Percentiles rank a stretch among this genome's conserved stretches.
Evolutionary conservation across 305 asterid species (phyloP).

Genomic region (Fraxinus velutina): DNA sequence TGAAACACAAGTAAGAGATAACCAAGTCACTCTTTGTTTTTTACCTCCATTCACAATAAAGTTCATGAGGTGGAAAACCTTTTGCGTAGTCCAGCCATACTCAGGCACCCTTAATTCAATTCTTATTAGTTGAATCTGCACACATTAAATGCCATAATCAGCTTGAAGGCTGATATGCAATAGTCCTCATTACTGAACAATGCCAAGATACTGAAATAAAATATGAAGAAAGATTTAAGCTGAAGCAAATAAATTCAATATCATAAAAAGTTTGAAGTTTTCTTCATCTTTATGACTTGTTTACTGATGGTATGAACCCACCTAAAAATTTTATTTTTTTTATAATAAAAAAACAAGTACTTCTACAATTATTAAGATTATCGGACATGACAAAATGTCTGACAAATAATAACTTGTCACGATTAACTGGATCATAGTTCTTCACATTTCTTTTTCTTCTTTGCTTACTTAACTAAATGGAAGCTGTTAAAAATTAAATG

Average conservation of each 20-base stretch:
- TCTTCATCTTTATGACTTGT: neutral
- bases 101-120: conserved; percentile 89
- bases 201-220: neutral
- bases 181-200: conserved; percentile 6
- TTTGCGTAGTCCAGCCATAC: conserved; percentile 98
- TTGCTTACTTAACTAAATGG: neutral
- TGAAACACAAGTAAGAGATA: conserved; percentile 10
- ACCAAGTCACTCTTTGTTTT: conserved; percentile 18
- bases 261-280: neutral
- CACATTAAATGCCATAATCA: conserved; percentile 17
- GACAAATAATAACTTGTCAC: neutral
- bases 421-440: neutral
- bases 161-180: conserved; percentile 6
- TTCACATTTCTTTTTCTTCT: neutral
- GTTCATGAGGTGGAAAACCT: conserved; percentile 98
- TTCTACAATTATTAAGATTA: neutral
- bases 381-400: neutral
- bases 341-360: neutral
- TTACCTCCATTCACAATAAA: conserved; percentile 94
- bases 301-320: neutral
- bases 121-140: conserved; percentile 86
- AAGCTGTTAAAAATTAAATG: neutral
- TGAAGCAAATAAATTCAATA: neutral
- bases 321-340: neutral
- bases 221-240: neutral